Evolutionary conservation across 306 rosid species (phyloP), one percentile per base, ranked within the genome.

Genomic region (Spatholobus suberectus): DNA sequence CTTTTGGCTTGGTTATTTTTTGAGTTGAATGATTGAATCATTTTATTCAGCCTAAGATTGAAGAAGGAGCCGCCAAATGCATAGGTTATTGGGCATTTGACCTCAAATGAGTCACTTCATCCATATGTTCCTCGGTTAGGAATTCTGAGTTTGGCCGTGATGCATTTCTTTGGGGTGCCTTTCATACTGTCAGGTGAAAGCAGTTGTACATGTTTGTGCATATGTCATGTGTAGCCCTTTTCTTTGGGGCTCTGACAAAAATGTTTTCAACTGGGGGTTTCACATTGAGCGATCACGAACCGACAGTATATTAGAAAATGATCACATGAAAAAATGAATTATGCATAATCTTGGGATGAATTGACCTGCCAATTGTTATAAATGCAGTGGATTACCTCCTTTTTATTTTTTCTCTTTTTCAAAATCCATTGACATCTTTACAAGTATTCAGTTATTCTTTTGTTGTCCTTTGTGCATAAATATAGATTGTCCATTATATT

Each of bases 361-460:
- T 43, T 65, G 70, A 38, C 46, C n/a, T 79, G 40, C 57, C 49
- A 75, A 26, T 18, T 68, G 77, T 58, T 69, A 32, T 62, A 40
- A 54, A 73, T 41, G 70, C 57, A 17, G 75, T 38, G 24, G 15
- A 34, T 4, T 21, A 18, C 63, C 63, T 14, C 55, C 43, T 35
- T 78, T 72, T 77, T 71, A 15, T 18, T 9, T 44, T 18, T 77
- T 17, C 2, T 20, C 59, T 41, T 40, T 61, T 43, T 4, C 17
- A 70, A 58, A 35, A 38, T 11, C 32, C 34, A 46, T 58, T 11
- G 58, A n/a, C 66, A 63, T 79, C 26, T 54, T 41, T 54, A 65
- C 17, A 62, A 40, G 37, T 68, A 67, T 40, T 35, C 59, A 27
- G 62, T 32, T 49, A 14, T 62, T 26, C 51, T 27, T 62, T 61